phyloP scores from a whole-genome alignment of 164 flowering plant genomes.

The Stephania yunnanensis region DNA sequence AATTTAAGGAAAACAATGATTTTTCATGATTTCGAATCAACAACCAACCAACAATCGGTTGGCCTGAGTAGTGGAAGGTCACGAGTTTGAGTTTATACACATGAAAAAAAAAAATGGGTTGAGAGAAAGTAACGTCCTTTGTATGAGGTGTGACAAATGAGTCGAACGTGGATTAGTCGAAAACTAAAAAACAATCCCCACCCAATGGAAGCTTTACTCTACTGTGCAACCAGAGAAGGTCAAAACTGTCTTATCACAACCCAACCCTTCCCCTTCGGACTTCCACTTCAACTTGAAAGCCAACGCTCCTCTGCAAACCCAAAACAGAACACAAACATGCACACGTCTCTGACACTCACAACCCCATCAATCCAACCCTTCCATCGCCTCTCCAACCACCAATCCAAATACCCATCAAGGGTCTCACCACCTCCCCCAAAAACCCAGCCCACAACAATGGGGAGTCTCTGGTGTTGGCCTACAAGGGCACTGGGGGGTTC shows the following conservation, averaged over 20 bases:
- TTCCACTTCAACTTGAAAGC: background rate
- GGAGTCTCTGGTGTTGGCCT: constrained; percentile 4
- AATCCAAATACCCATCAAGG: background rate
- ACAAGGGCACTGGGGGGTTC: constrained; percentile 47
- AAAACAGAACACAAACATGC: constrained; percentile 4
- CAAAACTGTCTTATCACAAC: background rate
- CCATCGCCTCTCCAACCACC: constrained; percentile 5
- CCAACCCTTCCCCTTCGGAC: background rate
- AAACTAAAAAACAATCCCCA: too few species aligned
- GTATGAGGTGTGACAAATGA: too few species aligned
- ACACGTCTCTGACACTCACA: constrained; percentile 9
- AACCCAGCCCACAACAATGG: background rate
- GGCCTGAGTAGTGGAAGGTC: too few species aligned
- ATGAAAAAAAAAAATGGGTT: too few species aligned
- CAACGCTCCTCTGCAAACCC: background rate
- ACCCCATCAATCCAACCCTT: background rate
- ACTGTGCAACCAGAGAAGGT: background rate
- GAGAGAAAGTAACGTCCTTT: too few species aligned
- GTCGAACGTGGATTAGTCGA: too few species aligned
- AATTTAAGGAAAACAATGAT: too few species aligned
- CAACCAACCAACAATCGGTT: too few species aligned
- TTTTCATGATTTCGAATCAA: too few species aligned
- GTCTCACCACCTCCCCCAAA: background rate
- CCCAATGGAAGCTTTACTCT: too few species aligned
- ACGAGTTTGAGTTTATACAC: too few species aligned